Conservation (phyloP, 257 asterid genomes). For the Cordia subcordata region DNA sequence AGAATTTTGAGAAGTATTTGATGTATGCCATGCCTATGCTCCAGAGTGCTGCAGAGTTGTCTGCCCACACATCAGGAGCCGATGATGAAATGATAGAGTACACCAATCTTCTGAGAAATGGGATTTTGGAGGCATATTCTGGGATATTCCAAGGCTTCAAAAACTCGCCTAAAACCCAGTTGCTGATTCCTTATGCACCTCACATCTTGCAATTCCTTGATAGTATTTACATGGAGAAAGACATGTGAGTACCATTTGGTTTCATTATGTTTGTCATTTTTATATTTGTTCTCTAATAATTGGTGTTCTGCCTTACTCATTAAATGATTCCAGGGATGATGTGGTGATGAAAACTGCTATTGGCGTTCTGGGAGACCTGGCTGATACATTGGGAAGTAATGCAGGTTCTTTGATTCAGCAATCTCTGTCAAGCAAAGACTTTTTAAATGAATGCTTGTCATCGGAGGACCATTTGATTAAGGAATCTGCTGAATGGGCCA, state of each 20-base stretch:
- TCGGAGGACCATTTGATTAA: slow-evolving; percentile 86
- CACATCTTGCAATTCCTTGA: slow-evolving; percentile 81
- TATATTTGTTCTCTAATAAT: not conserved
- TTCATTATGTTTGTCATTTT: not conserved
- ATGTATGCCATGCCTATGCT: slow-evolving; percentile 92
- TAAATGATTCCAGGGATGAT: slow-evolving; percentile 59
- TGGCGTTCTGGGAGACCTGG: slow-evolving; percentile 89
- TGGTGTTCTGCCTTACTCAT: not conserved
- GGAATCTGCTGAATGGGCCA: slow-evolving; percentile 98
- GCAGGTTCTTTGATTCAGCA: slow-evolving; percentile 81
- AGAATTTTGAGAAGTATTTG: slow-evolving; percentile 74
- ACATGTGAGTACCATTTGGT: slow-evolving; percentile 42
- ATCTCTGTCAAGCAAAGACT: slow-evolving; percentile 76
- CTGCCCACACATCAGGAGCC: slow-evolving; percentile 55
- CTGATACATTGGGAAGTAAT: slow-evolving; percentile 87
- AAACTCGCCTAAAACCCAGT: slow-evolving; percentile 73
- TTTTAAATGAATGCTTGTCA: slow-evolving; percentile 76
- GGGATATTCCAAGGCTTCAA: slow-evolving; percentile 85
- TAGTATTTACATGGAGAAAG: slow-evolving; percentile 72
- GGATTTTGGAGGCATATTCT: slow-evolving; percentile 84
- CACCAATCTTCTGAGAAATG: slow-evolving; percentile 65
- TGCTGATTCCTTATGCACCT: slow-evolving; percentile 66
- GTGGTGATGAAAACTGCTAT: slow-evolving; percentile 90
- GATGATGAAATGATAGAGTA: slow-evolving; percentile 79
- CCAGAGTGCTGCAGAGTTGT: slow-evolving; percentile 83